Percentiles rank a stretch among this genome's conserved stretches.
phyloP scores from a whole-genome alignment of 331 rosid species.

The Malus hybrid region DNA sequence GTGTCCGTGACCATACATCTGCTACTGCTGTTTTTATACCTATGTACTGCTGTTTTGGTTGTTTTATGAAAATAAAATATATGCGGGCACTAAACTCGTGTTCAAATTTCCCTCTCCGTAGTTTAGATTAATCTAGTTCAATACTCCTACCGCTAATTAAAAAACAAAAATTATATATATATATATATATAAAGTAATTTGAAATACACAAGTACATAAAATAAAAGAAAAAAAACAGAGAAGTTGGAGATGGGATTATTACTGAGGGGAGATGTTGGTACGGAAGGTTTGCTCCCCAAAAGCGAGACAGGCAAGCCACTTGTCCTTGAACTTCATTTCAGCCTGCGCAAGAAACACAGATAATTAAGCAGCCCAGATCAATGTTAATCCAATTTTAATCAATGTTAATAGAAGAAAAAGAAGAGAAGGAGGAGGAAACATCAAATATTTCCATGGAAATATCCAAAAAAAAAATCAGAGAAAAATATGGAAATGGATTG shows the following conservation, averaged over 20 bases:
- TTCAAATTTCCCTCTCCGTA: no score
- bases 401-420: no score
- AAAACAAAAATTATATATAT: no score
- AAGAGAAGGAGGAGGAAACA: no score
- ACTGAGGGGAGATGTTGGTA: conserved; percentile 62
- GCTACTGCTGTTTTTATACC: neutral
- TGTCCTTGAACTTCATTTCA: conserved; percentile 87
- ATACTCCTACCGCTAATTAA: no score
- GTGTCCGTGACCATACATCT: no score
- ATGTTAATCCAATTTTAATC: no score
- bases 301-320: conserved; percentile 87
- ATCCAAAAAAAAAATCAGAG: no score
- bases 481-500: neutral
- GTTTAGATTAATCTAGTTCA: no score
- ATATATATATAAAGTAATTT: neutral
- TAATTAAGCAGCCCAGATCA: no score
- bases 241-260: neutral
- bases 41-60: neutral
- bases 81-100: no score
- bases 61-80: neutral
- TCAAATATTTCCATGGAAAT: no score
- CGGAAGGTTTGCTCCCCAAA: conserved; percentile 94
- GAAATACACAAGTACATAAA: neutral
- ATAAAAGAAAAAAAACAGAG: neutral
- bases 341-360: conserved; percentile 38